Conservation (phyloP, 805 yeast genomes). For the Candida tammaniensis region DNA sequence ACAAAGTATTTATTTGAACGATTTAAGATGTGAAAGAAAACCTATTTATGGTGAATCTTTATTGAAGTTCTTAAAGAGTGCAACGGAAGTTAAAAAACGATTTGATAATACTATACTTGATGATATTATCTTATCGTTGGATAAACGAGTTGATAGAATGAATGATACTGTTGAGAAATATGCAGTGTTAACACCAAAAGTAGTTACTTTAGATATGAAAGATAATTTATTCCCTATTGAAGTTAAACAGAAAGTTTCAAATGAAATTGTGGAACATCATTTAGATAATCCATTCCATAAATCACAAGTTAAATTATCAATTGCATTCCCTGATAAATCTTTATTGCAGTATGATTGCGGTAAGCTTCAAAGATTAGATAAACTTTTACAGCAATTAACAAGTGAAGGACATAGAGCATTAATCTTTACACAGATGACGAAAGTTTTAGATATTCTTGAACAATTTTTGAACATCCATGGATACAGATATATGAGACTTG, state of each 20-base stretch:
- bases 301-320: conserved; percentile 79
- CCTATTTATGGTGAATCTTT: conserved; percentile 70
- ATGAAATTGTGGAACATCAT: conserved; percentile 32
- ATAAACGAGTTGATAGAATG: conserved; percentile 32
- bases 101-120: conserved; percentile 13
- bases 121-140: conserved; percentile 23
- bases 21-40: conserved; percentile 57
- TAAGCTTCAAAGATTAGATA: conserved; percentile 82
- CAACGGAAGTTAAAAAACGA: conserved; percentile 5
- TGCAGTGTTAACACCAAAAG: conserved; percentile 86
- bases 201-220: conserved; percentile 70
- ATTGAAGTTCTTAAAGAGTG: conserved; percentile 34
- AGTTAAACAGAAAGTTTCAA: conserved; percentile 29
- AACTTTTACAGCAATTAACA: conserved; percentile 69
- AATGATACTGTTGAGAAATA: conserved; percentile 62
- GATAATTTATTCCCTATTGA: conserved; percentile 45
- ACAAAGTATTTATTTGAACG: conserved; percentile 62
- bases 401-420: conserved; percentile 90
- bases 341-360: conserved; percentile 95
- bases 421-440: conserved; percentile 97
- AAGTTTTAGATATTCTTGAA: conserved; percentile 88
- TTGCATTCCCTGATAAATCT: conserved; percentile 95
- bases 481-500: conserved; percentile 88
- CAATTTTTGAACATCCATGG: conserved; percentile 94
- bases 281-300: conserved; percentile 66